A percentile compares a stretch with the other conserved stretches of the same genome.
Evolutionary conservation across 2,329 filamentous ascomycete genomes (phyloP).

Genomic region (Bipolaris sorokiniana): DNA sequence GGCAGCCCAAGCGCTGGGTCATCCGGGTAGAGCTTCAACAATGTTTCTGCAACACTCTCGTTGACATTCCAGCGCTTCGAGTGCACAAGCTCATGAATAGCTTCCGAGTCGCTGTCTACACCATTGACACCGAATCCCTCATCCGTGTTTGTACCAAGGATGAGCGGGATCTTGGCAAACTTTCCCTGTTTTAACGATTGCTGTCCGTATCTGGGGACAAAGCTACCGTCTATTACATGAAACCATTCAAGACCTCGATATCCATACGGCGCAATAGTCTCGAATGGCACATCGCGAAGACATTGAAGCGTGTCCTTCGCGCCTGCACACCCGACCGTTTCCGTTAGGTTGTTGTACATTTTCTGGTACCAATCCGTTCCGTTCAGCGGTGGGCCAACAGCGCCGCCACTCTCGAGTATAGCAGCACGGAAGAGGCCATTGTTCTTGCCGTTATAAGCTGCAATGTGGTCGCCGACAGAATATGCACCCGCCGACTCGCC

Average conservation of each 20-base stretch:
- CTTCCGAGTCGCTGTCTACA: conserved; percentile 52
- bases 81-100: conserved; percentile 37
- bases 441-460: conserved; percentile 46
- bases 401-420: conserved; percentile 48
- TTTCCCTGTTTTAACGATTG: conserved; percentile 51
- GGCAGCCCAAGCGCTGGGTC: conserved; percentile 56
- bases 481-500: conserved; percentile 67
- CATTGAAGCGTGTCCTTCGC: conserved; percentile 35
- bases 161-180: conserved; percentile 67
- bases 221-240: conserved; percentile 37
- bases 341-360: conserved; percentile 40
- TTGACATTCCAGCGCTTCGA: conserved; percentile 42
- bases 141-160: conserved; percentile 69
- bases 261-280: conserved; percentile 35
- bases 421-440: conserved; percentile 53
- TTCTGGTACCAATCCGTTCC: conserved; percentile 42
- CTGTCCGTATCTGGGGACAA: conserved; percentile 44
- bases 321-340: conserved; percentile 31
- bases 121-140: conserved; percentile 65
- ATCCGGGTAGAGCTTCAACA: conserved; percentile 40
- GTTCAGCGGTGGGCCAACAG: conserved; percentile 41
- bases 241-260: conserved; percentile 41
- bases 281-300: conserved; percentile 34
- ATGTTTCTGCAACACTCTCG: conserved; percentile 22
- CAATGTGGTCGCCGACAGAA: conserved; percentile 56